These are phyloP conservation scores for Neofusicoccum kwambonambiense DNA, from an alignment of 2,329 filamentous ascomycete genomes.

Conservation along the genomic window DNA sequence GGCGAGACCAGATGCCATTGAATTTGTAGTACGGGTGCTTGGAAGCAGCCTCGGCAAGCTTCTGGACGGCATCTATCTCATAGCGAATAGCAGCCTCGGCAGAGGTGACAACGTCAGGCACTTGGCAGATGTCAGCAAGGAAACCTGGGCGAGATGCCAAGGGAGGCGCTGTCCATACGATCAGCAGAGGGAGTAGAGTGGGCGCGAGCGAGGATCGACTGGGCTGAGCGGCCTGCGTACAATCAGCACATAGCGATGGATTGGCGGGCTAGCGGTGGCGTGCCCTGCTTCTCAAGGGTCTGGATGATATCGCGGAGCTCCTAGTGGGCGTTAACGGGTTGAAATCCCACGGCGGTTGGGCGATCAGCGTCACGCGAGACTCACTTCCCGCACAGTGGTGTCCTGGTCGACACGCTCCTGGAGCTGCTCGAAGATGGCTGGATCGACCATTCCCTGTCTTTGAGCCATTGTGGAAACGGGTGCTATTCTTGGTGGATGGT, in stretches of 20 bases:
- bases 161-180: conserved; percentile 45
- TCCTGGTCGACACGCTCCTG: conserved; percentile 91
- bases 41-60: conserved; percentile 72
- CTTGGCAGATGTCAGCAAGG: conserved; percentile 45
- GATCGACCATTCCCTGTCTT: conserved; percentile 64
- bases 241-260: neutral
- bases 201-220: conserved; percentile 81
- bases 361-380: conserved; percentile 16
- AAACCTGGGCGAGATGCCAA: neutral
- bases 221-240: conserved; percentile 65
- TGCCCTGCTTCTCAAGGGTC: conserved; percentile 74
- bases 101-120: conserved; percentile 66
- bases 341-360: neutral
- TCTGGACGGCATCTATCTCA: conserved; percentile 68
- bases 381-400: conserved; percentile 70
- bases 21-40: conserved; percentile 98
- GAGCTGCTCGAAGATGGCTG: conserved; percentile 80
- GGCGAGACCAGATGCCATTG: conserved; percentile 81
- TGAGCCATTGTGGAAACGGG: conserved; percentile 27
- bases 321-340: conserved; percentile 35
- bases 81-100: conserved; percentile 69
- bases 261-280: neutral
- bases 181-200: conserved; percentile 76
- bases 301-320: conserved; percentile 79
- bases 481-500: conserved; percentile 1